Percentiles rank a stretch among this genome's conserved stretches.
Evolutionary conservation across 805 yeast species (phyloP).

Genomic region (Yamadazyma olivae): DNA sequence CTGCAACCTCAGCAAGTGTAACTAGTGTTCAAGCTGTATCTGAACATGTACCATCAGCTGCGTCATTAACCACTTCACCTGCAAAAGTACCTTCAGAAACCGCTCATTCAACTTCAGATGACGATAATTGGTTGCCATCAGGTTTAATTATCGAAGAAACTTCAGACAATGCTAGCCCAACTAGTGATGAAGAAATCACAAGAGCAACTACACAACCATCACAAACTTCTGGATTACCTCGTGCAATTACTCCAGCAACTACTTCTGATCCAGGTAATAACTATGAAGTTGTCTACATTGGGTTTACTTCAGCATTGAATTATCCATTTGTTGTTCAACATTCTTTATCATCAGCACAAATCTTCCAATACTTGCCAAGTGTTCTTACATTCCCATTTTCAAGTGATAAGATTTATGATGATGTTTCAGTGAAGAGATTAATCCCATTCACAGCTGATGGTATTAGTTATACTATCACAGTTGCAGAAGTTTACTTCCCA

Average conservation of each 20-base stretch:
- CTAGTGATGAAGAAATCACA: slow-evolving; percentile 37
- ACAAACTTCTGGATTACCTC: slow-evolving; percentile 56
- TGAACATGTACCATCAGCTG: background rate
- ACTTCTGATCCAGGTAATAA: slow-evolving; percentile 44
- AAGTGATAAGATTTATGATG: slow-evolving; percentile 20
- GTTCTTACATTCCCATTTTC: slow-evolving; percentile 65
- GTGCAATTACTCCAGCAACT: slow-evolving; percentile 69
- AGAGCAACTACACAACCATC: slow-evolving; percentile 26
- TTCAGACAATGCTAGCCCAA: slow-evolving; percentile 12
- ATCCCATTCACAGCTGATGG: slow-evolving; percentile 66
- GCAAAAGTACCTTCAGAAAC: slow-evolving; percentile 6
- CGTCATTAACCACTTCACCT: slow-evolving; percentile 6
- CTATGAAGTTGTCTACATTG: slow-evolving; percentile 63
- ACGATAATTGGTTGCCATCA: slow-evolving; percentile 35
- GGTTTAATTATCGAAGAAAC: slow-evolving; percentile 24
- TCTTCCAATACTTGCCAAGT: slow-evolving; percentile 78
- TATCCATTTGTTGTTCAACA: slow-evolving; percentile 78
- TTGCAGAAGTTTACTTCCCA: slow-evolving; percentile 87
- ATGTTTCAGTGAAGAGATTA: slow-evolving; percentile 61
- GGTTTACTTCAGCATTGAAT: slow-evolving; percentile 75
- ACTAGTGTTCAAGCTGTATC: slow-evolving; percentile 2
- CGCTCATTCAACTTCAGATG: slow-evolving; percentile 8
- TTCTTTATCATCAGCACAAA: slow-evolving; percentile 77
- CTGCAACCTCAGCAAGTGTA: slow-evolving; percentile 5
- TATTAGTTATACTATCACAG: slow-evolving; percentile 67